Evolutionary conservation across 2,329 filamentous ascomycete species (phyloP), one percentile per base, ranked within the genome.

Genomic region (Albifimbria verrucaria): DNA sequence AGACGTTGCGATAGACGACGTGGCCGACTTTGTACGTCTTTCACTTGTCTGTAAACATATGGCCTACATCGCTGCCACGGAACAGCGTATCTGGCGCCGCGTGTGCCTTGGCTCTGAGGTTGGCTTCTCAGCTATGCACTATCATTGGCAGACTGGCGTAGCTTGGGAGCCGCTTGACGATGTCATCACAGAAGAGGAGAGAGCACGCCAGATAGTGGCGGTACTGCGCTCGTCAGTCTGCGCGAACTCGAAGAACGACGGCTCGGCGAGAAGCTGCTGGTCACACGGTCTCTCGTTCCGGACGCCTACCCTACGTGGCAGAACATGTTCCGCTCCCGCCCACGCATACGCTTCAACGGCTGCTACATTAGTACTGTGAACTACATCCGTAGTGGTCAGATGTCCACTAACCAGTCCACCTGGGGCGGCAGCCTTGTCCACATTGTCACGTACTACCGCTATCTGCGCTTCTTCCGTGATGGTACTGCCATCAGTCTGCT

Each of bases 341-440:
- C 94, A 2, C 87, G 94, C 43, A 81, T 97, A 55, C 90, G 94
- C 53, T 99, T 96, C 77, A 94, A 94, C 64, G 94, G 94, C 23
- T 89, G 91, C 72, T 99, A 99, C 74, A 97, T 99, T 70, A 90
- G 86, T 69, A 97, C 93, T 0, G 92, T 96, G 54, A 97, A 97
- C 74, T 99, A 99, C 72, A 85, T 90, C 48, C 89, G 94, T 22
- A 77, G 90, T 0, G 94, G 94, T 26, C 88, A 88, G 54, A 80
- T 86, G 11, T 86, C 85, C 3, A 80, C 82, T 20, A 87, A 86
- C 58, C 86, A 85, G 51, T 74, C 88, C 18, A 87, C 89, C 1
- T 96, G 92, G 90, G 76, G 77, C 63, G 87, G 82, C 22, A 52
- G 52, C 28, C 92, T 92, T 9, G 88, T 97, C 32, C 92, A 96